Percentiles rank a stretch among this genome's conserved stretches.
Evolutionary conservation across 129 eudicot species (phyloP).

Genomic region (Daucus carota): DNA sequence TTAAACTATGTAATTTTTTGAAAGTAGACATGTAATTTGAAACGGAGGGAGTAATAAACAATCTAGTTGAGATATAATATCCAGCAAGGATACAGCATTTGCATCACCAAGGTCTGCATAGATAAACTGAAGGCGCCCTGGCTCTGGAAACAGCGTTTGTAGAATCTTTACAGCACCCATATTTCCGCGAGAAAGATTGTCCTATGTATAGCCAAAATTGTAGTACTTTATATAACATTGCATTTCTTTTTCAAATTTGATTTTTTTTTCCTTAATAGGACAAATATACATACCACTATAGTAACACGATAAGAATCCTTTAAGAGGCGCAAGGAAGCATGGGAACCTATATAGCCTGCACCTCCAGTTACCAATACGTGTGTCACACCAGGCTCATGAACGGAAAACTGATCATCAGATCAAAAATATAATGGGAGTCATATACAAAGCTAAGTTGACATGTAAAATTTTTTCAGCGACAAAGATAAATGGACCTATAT

Average conservation of each 20-base stretch:
- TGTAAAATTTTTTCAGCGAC: not conserved
- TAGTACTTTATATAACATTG: not conserved
- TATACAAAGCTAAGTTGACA: not conserved
- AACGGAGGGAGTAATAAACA: no score
- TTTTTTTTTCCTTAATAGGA: not conserved
- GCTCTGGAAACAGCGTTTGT: constrained; percentile 60
- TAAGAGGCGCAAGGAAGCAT: constrained; percentile 67
- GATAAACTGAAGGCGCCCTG: constrained; percentile 75
- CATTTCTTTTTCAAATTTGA: not conserved
- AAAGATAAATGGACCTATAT: not conserved
- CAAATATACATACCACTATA: constrained; percentile 50
- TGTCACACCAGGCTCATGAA: constrained; percentile 57
- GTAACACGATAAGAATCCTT: constrained; percentile 73
- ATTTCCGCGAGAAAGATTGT: constrained; percentile 84
- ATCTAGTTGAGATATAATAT: not conserved
- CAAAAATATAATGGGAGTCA: not conserved
- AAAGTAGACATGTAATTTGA: no score
- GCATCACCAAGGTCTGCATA: constrained; percentile 83
- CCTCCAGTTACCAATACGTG: constrained; percentile 95
- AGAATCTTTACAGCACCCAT: constrained; percentile 60
- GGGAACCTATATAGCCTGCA: constrained; percentile 91
- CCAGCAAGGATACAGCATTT: constrained; percentile 45
- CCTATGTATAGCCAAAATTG: constrained; percentile 27
- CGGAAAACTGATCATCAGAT: constrained; percentile 40
- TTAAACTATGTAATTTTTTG: no score